Evolutionary conservation across 305 asterid species (phyloP).

Genomic region (Plantago rigida): DNA sequence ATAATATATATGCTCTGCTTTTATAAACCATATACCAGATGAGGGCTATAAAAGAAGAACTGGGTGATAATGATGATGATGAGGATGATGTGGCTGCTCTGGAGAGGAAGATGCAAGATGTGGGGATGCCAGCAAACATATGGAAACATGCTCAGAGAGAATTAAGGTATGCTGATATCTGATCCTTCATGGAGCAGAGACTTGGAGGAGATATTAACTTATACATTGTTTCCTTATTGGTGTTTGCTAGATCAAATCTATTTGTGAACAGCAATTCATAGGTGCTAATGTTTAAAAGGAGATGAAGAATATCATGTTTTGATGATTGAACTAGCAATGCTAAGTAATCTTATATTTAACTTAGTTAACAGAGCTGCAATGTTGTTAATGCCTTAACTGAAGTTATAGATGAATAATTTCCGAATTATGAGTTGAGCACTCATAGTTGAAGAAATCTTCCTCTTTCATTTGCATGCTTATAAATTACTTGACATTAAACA

Average conservation of each 20-base stretch:
- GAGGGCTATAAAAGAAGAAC: slow-evolving; percentile 98
- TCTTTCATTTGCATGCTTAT: not conserved
- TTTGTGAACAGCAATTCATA: slow-evolving; percentile 3
- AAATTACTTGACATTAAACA: not conserved
- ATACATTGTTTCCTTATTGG: slow-evolving; percentile 8
- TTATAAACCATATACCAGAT: slow-evolving; percentile 48
- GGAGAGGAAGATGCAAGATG: slow-evolving; percentile 91
- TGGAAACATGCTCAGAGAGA: slow-evolving; percentile 98
- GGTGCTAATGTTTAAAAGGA: slow-evolving; percentile 15
- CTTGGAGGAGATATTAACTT: slow-evolving; percentile 10
- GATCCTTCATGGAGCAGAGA: not conserved
- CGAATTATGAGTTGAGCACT: not conserved
- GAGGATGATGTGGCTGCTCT: slow-evolving; percentile 94
- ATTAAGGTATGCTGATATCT: slow-evolving; percentile 43
- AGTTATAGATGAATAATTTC: not conserved
- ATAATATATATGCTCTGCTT: slow-evolving; percentile 14
- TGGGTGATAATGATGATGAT: slow-evolving; percentile 92
- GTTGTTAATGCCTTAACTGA: slow-evolving; percentile 8
- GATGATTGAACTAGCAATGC: slow-evolving; percentile 19
- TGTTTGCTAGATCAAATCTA: slow-evolving; percentile 12
- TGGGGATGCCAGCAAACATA: slow-evolving; percentile 86
- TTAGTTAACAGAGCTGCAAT: slow-evolving; percentile 4
- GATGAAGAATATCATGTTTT: not conserved
- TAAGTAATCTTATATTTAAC: slow-evolving; percentile 17
- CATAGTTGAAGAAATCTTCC: not conserved